These are phyloP conservation scores for Pholiota conissans DNA, from an alignment of 768 basidiomycete species.

Conservation along the genomic window DNA sequence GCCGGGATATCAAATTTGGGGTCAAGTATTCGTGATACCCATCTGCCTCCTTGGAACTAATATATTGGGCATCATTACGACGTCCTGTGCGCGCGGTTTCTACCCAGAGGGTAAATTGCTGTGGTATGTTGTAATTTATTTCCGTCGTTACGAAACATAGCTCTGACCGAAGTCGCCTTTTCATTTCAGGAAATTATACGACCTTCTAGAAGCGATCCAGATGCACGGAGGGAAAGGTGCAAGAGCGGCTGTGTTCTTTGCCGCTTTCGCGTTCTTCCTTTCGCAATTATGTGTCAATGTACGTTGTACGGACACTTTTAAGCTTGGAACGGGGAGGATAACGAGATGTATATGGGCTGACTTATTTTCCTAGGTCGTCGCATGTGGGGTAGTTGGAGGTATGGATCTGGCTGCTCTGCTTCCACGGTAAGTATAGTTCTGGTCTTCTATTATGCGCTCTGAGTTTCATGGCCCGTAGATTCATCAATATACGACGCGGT, in stretches of 20 bases:
- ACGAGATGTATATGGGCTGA: no score
- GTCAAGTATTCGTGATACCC: constrained; percentile 30
- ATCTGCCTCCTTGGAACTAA: constrained; percentile 29
- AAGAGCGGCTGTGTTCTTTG: constrained; percentile 32
- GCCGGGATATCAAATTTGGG: constrained; percentile 29
- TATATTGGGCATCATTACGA: constrained; percentile 30
- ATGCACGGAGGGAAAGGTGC: constrained; percentile 26
- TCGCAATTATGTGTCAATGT: constrained; percentile 31
- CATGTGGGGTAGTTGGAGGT: constrained; percentile 32
- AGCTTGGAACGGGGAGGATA: no score
- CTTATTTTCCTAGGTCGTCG: constrained; percentile 18
- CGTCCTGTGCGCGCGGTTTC: background rate
- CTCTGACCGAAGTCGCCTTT: background rate
- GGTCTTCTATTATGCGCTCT: background rate
- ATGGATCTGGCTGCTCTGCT: constrained; percentile 31
- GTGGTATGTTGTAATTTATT: background rate
- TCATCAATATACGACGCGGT: constrained; percentile 29
- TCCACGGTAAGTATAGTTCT: constrained; percentile 10
- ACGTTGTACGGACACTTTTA: no score
- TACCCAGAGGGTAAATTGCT: background rate
- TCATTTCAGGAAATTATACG: constrained; percentile 28
- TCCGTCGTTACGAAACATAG: background rate
- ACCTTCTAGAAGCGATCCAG: constrained; percentile 30
- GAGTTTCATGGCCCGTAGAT: constrained; percentile 8
- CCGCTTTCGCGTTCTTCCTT: constrained; percentile 28